Evolutionary conservation across 306 rosid species (phyloP), one percentile per base, ranked within the genome.

Genomic region (Corylus heterophylla): DNA sequence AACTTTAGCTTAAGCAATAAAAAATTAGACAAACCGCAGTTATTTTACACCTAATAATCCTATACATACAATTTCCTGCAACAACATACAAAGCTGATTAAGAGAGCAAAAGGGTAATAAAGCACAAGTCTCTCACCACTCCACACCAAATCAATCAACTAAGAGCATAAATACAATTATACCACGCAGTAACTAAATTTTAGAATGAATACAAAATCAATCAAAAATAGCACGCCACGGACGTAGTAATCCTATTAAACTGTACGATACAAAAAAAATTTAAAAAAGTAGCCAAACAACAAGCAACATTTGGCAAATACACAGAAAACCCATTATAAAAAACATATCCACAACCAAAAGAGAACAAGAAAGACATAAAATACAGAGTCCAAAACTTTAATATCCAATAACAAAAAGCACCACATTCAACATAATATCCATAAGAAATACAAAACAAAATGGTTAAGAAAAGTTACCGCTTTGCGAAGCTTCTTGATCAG

Each of bases 401-500:
- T 35, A 2, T 9, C 27, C 35, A 49, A 13, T 49, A 10, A 49
- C 56, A 22, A 71, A 6, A 45, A 35, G 20, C 14, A 39, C 10
- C 16, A 66, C 4, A 45, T 68, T 22, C 7, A 0, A 20, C 50
- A 22, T 10, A 4, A 49, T 4, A 7, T 25, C 45, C 3, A 6
- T 2, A 11, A 9, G 5, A 6, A 44, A 8, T 37, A n/a, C 3
- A 22, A 27, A 39, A 39, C 35, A 44, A 18, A 13, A 27, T 1
- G 14, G 22, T 1, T 31, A 11, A 10, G 50, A 10, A 59, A 54
- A 61, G 17, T 64, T 78, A 93, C 97, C 85, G 98, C 98, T 77
- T 92, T 94, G 79, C 98, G 97, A 5, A 94, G 98, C 88, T 94
- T 94, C 94, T 94, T 94, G 68, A 94, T 92, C 71, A 94, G 55